These are phyloP conservation scores for Leccinum cinnamomeum DNA, from an alignment of 1,284 basidiomycete genomes.

Conservation along the genomic window DNA sequence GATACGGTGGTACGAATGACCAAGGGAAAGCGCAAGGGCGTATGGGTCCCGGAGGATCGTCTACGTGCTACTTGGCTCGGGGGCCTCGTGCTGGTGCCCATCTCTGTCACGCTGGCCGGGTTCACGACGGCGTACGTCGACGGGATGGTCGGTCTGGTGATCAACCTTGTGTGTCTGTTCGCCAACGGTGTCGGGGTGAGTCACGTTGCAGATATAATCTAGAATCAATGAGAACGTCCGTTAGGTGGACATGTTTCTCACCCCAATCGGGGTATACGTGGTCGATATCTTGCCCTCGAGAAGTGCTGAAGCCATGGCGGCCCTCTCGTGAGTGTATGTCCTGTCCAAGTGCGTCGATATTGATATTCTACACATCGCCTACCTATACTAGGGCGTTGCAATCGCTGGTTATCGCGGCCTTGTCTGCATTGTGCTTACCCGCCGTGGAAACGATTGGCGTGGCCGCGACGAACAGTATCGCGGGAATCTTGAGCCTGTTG, in stretches of 20 bases:
- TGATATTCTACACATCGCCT: not conserved
- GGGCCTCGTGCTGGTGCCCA: slow-evolving; percentile 41
- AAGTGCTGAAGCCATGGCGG: slow-evolving; percentile 54
- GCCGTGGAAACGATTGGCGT: slow-evolving; percentile 54
- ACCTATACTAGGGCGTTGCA: slow-evolving; percentile 42
- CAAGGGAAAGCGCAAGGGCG: slow-evolving; percentile 47
- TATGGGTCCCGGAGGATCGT: slow-evolving; percentile 61
- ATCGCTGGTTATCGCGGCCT: slow-evolving; percentile 35
- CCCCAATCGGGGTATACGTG: slow-evolving; percentile 53
- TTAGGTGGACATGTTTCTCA: slow-evolving; percentile 48
- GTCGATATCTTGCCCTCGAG: slow-evolving; percentile 55
- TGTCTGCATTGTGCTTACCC: slow-evolving; percentile 32
- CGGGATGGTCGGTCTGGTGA: slow-evolving; percentile 40
- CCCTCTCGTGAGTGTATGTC: slow-evolving; percentile 35
- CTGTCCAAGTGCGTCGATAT: not conserved
- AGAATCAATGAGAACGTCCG: not conserved
- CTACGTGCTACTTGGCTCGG: slow-evolving; percentile 51
- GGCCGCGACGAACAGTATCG: slow-evolving; percentile 49
- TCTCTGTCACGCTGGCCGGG: slow-evolving; percentile 29
- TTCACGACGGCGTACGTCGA: slow-evolving; percentile 36
- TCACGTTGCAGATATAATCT: not conserved
- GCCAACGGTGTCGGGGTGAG: slow-evolving; percentile 52
- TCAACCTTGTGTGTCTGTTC: slow-evolving; percentile 46
- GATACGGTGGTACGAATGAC: slow-evolving; percentile 50
- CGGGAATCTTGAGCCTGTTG: slow-evolving; percentile 42